Percentiles rank a stretch among this genome's conserved stretches.
phyloP scores from a whole-genome alignment of 148 eudicot species.

The Rhododendron ovatum region DNA sequence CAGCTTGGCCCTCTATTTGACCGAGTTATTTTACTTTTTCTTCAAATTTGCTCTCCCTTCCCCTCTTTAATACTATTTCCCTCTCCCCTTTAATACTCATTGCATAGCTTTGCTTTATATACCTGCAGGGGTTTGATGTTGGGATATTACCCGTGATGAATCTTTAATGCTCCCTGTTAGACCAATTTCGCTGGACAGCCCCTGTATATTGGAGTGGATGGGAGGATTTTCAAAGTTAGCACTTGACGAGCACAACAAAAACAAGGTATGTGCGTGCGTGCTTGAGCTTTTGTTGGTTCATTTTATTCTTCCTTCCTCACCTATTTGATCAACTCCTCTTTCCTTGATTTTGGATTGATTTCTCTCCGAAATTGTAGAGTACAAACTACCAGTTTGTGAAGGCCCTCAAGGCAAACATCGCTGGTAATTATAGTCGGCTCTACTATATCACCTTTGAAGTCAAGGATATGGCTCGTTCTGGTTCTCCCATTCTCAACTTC shows the following conservation, averaged over 20 bases:
- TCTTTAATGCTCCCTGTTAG: neutral
- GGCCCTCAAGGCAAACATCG: neutral
- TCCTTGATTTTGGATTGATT: neutral
- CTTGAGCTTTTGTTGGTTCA: neutral
- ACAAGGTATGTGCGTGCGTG: neutral
- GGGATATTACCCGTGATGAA: neutral
- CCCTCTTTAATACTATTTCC: too few relatives aligned
- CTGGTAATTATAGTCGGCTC: neutral
- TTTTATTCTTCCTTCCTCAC: neutral
- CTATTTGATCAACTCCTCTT: neutral
- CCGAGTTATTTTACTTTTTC: neutral
- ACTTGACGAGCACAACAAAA: neutral
- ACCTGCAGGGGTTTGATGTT: neutral
- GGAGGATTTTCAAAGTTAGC: neutral
- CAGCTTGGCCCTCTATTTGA: neutral
- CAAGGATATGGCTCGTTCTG: neutral
- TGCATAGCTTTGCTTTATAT: neutral
- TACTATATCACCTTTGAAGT: neutral
- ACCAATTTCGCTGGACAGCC: neutral
- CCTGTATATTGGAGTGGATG: neutral
- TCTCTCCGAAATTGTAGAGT: neutral
- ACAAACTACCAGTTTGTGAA: neutral
- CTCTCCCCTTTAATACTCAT: too few relatives aligned
- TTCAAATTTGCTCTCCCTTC: constrained; percentile 7
- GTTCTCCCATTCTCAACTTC: neutral